Conservation (phyloP, 768 basidiomycete genomes). For the Roridomyces roridus region DNA sequence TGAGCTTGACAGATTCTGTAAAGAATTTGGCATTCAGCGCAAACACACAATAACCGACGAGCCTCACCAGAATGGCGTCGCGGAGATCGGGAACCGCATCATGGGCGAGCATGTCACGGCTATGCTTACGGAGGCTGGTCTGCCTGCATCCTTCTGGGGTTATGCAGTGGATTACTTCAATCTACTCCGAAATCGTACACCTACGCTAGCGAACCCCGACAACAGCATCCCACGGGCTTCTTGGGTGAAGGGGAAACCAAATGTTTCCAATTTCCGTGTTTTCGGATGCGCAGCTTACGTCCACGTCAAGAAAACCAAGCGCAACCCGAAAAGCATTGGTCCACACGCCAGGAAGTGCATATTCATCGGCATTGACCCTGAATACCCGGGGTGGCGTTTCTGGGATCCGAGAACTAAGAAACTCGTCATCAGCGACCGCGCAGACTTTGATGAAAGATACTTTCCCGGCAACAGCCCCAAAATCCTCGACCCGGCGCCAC, state of each 20-base stretch:
- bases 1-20: conserved; percentile 29
- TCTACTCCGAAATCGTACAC: conserved; percentile 28
- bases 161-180: conserved; percentile 26
- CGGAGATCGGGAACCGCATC: too few species aligned
- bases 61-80: too few species aligned
- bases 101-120: too few species aligned
- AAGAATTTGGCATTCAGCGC: too few species aligned
- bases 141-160: conserved; percentile 30
- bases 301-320: conserved; percentile 40
- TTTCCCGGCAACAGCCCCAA: conserved; percentile 29
- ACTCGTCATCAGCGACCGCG: conserved; percentile 32
- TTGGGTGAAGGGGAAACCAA: too few species aligned
- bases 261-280: too few species aligned
- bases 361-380: too few species aligned
- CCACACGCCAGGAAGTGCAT: conserved; percentile 35
- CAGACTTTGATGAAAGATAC: conserved; percentile 39
- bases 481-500: too few species aligned
- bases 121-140: conserved; percentile 25
- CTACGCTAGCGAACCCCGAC: conserved; percentile 18
- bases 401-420: conserved; percentile 34
- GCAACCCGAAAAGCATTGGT: conserved; percentile 31
- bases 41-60: too few species aligned
- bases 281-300: too few species aligned
- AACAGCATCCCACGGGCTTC: too few species aligned
- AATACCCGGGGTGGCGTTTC: too few species aligned